These are phyloP conservation scores for Monosporascus sp. DNA, from an alignment of 2,329 filamentous ascomycete genomes.

Conservation along the genomic window DNA sequence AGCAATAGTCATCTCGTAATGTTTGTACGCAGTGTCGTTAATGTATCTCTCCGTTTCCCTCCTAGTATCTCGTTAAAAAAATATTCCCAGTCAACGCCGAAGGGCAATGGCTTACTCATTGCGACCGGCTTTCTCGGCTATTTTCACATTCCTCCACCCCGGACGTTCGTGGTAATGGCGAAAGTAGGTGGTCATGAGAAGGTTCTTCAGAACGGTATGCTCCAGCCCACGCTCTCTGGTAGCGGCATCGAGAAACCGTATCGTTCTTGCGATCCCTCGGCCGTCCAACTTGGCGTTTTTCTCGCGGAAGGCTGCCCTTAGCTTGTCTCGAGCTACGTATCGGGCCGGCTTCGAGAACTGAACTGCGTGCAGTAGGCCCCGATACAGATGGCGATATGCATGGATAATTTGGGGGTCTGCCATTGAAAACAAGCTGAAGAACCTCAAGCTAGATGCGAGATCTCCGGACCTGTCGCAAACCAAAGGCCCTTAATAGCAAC, in stretches of 20 bases:
- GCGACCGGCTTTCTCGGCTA: conserved; percentile 9
- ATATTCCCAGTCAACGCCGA: background rate
- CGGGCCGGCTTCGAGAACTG: conserved; percentile 67
- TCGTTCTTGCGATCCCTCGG: conserved; percentile 55
- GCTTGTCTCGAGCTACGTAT: conserved; percentile 53
- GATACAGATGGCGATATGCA: conserved; percentile 68
- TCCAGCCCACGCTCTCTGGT: conserved; percentile 61
- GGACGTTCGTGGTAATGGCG: conserved; percentile 23
- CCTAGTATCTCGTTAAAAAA: conserved; percentile 13
- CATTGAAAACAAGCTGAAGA: conserved; percentile 14
- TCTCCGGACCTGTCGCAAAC: no score
- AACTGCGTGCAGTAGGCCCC: conserved; percentile 62
- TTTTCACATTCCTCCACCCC: conserved; percentile 20
- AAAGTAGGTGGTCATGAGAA: conserved; percentile 49
- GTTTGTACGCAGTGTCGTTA: conserved; percentile 40
- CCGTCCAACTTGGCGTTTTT: conserved; percentile 40
- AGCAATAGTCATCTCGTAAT: conserved; percentile 64
- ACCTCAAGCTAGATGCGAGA: no score
- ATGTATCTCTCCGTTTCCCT: conserved; percentile 13
- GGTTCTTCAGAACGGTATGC: conserved; percentile 66
- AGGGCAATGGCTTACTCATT: conserved; percentile 10
- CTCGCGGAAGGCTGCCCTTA: conserved; percentile 57
- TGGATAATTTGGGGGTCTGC: conserved; percentile 45
- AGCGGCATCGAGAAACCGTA: conserved; percentile 66
- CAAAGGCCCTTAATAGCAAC: no score